Evolutionary conservation across 2,329 filamentous ascomycete species (phyloP).

Genomic region (Colletotrichum liaoningense): DNA sequence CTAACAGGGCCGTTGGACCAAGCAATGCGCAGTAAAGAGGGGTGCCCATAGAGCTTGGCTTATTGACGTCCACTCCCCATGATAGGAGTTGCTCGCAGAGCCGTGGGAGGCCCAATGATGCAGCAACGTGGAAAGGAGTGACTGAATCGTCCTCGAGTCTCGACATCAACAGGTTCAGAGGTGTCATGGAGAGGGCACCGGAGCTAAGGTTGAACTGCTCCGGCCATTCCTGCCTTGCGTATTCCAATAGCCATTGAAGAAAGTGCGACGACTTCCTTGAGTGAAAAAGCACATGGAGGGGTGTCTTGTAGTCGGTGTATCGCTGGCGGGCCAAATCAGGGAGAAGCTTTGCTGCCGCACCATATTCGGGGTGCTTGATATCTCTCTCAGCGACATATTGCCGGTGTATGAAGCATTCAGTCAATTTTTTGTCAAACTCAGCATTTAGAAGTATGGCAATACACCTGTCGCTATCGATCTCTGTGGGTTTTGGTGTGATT

Average conservation of each 20-base stretch:
- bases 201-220: slow-evolving; percentile 35
- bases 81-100: slow-evolving; percentile 40
- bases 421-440: neutral
- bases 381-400: neutral
- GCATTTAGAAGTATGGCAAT: neutral
- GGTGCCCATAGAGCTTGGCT: slow-evolving; percentile 41
- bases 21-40: slow-evolving; percentile 49
- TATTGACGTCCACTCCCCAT: slow-evolving; percentile 35
- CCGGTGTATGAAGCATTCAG: neutral
- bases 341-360: slow-evolving; percentile 35
- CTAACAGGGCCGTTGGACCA: slow-evolving; percentile 44
- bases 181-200: slow-evolving; percentile 38
- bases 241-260: slow-evolving; percentile 51
- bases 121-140: slow-evolving; percentile 48
- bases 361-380: slow-evolving; percentile 6
- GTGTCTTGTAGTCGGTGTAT: slow-evolving; percentile 40
- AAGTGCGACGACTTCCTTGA: slow-evolving; percentile 43
- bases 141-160: slow-evolving; percentile 42
- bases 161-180: slow-evolving; percentile 44
- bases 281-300: slow-evolving; percentile 44
- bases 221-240: slow-evolving; percentile 45
- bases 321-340: slow-evolving; percentile 40
- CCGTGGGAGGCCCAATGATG: slow-evolving; percentile 45
- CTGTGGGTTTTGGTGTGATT: too few species aligned
- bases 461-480: neutral